Evolutionary conservation across 2,329 filamentous ascomycete species (phyloP).

Genomic region (Exophiala sideris): DNA sequence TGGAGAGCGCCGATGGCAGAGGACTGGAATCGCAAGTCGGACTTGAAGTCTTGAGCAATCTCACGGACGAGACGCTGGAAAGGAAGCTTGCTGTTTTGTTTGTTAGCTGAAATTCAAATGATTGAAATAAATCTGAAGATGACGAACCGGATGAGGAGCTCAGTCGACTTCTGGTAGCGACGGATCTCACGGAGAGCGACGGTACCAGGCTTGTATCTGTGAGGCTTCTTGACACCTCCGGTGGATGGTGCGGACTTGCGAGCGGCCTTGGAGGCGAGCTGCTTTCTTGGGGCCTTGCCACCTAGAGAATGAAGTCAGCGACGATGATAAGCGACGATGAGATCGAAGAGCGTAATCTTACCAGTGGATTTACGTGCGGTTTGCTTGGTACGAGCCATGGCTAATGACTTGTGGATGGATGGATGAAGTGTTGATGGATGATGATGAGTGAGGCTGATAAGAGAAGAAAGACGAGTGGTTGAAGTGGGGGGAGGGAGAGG

Average conservation of each 20-base stretch:
- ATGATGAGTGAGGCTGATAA: conserved; percentile 34
- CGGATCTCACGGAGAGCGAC: conserved; percentile 98
- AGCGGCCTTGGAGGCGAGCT: conserved; percentile 98
- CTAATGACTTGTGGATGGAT: conserved; percentile 25
- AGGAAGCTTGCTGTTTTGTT: conserved; percentile 91
- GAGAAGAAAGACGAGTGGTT: conserved; percentile 30
- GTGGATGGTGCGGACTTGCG: conserved; percentile 97
- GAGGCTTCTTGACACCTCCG: conserved; percentile 95
- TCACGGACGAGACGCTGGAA: conserved; percentile 98
- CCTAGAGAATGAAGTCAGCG: conserved; percentile 36
- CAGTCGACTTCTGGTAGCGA: conserved; percentile 95
- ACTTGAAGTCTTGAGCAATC: conserved; percentile 94
- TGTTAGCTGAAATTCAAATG: conserved; percentile 90
- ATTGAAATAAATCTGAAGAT: conserved; percentile 43
- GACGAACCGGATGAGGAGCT: conserved; percentile 73
- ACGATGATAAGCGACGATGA: conserved; percentile 26
- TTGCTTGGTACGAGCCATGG: conserved; percentile 53
- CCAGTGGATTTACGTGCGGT: conserved; percentile 47
- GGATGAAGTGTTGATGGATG: conserved; percentile 31
- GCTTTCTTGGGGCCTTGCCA: conserved; percentile 79
- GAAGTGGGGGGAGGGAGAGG: conserved; percentile 25
- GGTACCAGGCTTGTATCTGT: conserved; percentile 85
- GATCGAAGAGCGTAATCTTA: conserved; percentile 8
- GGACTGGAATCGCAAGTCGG: conserved; percentile 94
- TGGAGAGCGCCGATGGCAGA: conserved; percentile 96